Evolutionary conservation across 352 stramenopile species (phyloP).

Genomic region (Phytophthora gonapodyides): DNA sequence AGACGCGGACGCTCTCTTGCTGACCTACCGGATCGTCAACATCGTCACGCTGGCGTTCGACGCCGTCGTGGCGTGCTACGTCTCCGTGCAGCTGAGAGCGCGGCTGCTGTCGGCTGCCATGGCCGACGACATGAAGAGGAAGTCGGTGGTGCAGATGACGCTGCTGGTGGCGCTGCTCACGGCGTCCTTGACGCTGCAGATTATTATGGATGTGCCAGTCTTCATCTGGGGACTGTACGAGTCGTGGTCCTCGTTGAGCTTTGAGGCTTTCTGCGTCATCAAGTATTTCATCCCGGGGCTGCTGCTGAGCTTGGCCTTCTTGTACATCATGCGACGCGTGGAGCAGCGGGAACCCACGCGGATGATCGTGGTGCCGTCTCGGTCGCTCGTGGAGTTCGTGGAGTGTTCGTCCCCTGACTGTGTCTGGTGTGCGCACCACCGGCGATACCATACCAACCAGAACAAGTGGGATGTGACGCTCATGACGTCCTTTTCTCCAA

Average conservation of each 20-base stretch:
- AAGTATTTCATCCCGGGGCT: conserved; percentile 61
- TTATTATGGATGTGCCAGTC: conserved; percentile 57
- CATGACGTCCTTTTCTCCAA: conserved; percentile 56
- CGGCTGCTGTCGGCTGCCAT: conserved; percentile 64
- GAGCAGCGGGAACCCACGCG: conserved; percentile 61
- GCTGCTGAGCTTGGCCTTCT: conserved; percentile 59
- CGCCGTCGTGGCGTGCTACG: conserved; percentile 43
- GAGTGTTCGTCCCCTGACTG: conserved; percentile 69
- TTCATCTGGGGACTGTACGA: conserved; percentile 33
- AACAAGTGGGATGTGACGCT: conserved; percentile 70
- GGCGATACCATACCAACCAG: conserved; percentile 59
- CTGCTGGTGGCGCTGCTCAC: conserved; percentile 55
- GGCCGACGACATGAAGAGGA: conserved; percentile 77
- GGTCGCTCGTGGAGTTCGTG: conserved; percentile 70
- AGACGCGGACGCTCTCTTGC: conserved; percentile 29
- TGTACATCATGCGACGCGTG: conserved; percentile 79
- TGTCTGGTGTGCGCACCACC: conserved; percentile 76
- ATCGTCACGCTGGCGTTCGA: conserved; percentile 52
- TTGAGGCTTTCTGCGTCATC: conserved; percentile 48
- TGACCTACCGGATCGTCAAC: conserved; percentile 50
- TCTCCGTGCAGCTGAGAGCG: conserved; percentile 50
- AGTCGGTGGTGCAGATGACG: conserved; percentile 74
- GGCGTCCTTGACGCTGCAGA: conserved; percentile 48
- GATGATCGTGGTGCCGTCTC: conserved; percentile 53
- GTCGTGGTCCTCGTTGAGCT: conserved; percentile 39